Base-by-base conservation (phyloP, 1,139 yeast species). In the Chernovozyma aurita region DNA sequence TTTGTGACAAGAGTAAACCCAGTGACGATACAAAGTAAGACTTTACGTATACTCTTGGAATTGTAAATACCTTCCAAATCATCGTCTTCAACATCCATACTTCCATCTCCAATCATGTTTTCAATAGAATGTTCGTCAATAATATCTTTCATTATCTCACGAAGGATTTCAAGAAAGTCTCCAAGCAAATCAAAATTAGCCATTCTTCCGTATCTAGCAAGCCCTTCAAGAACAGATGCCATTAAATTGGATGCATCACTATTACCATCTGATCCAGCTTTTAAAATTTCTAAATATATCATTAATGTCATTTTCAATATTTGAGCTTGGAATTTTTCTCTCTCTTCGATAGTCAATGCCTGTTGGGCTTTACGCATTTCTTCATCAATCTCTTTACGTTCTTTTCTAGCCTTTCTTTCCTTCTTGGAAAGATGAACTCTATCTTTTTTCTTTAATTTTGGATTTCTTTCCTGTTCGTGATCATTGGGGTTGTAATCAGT, bases 161-260 rank as follows among this genome's bases (percentile, higher is more conserved):
- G 72, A 53, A 92, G 71, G 3, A 88, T 95, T 56, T 85, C 95
- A 34, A 92, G 69, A 58, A 92, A 80, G 57, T 92, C 98, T 21
- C 97, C 97, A 48, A 92, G 73, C 37, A 92, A 68, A 47, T 92
- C 97, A 37, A 92, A 78, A 54, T 92, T 92, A 26, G 95, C 90
- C 80, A 90, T 81, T 52, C 83, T 92, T 3, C 97, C 95, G 55
- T 83, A 88, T 54, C 78, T 79, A 2, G 97, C 85, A 40, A 92
- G 64, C 5, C 97, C 97, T 65, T 92, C 97, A 36, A 92, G 68
- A 0, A 92, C 95, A 0, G 92, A 73, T 7, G 95, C 95, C 70
- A 87, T 80, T 38, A 92, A 66, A 14, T 46, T 47, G 17, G 50
- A 48, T n/a, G 76, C 74, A 32, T 77, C 75, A 6, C 9, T 6